Evolutionary conservation across 164 flowering plant genomes (phyloP).

Genomic region (Euptelea pleiosperma): DNA sequence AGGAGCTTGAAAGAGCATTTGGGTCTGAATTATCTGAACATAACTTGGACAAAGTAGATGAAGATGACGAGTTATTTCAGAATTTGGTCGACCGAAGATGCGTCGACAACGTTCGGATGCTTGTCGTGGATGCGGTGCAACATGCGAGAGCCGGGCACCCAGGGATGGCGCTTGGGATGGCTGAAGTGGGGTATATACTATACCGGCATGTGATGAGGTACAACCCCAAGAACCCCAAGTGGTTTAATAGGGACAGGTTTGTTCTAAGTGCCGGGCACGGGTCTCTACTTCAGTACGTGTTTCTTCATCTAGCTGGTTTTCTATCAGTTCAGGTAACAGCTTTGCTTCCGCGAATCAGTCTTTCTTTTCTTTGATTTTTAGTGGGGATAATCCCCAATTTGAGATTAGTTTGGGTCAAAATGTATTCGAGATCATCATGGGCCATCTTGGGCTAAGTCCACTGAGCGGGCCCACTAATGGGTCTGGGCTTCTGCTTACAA

Average conservation of each 20-base stretch:
- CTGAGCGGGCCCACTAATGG: no score
- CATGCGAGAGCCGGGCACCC: constrained; percentile 46
- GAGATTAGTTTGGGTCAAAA: no score
- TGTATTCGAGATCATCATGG: no score
- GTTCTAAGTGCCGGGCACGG: constrained; percentile 57
- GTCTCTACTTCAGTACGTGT: constrained; percentile 46
- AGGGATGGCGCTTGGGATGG: constrained; percentile 55
- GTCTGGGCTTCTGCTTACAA: no score
- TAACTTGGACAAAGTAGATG: neutral
- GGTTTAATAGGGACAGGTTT: constrained; percentile 56
- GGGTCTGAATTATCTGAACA: constrained; percentile 6
- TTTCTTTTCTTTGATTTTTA: neutral
- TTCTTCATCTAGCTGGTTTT: constrained; percentile 48
- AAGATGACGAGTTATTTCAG: constrained; percentile 26
- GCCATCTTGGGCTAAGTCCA: no score
- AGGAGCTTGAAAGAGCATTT: constrained; percentile 28
- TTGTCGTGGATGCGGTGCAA: constrained; percentile 43
- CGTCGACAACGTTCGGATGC: constrained; percentile 48
- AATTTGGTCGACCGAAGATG: constrained; percentile 34
- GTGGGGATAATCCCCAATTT: no score
- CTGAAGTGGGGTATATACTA: constrained; percentile 38
- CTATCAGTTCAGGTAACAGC: constrained; percentile 37
- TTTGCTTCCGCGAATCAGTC: neutral
- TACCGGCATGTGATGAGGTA: constrained; percentile 42
- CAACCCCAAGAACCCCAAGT: constrained; percentile 42